A percentile compares a stretch with the other conserved stretches of the same genome.
Conservation (phyloP, 768 basidiomycete species). For the Tylopilus intermedius region DNA sequence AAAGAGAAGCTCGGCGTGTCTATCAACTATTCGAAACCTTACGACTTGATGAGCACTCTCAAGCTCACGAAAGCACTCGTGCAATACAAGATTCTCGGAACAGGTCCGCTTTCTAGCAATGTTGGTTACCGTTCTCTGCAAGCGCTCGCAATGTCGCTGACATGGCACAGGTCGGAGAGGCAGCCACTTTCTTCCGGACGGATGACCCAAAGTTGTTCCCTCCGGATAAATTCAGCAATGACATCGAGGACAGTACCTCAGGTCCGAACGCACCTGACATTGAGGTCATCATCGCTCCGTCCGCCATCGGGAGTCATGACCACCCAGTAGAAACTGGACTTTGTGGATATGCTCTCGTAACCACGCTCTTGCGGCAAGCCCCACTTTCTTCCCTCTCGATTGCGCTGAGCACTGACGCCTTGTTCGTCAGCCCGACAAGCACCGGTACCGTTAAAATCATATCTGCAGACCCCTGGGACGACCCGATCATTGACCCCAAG, state of each 20-base stretch:
- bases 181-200: slow-evolving; percentile 30
- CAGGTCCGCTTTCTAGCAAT: slow-evolving; percentile 51
- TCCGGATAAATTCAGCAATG: slow-evolving; percentile 22
- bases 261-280: slow-evolving; percentile 29
- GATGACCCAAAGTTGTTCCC: slow-evolving; percentile 31
- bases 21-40: slow-evolving; percentile 35
- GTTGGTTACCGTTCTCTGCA: slow-evolving; percentile 29
- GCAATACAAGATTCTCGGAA: slow-evolving; percentile 42
- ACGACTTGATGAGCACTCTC: slow-evolving; percentile 12
- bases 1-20: slow-evolving; percentile 47
- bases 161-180: slow-evolving; percentile 23
- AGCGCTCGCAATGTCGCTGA: background rate
- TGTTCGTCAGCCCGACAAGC: slow-evolving; percentile 38
- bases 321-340: background rate
- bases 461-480: slow-evolving; percentile 38
- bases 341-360: slow-evolving; percentile 18
- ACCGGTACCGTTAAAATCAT: slow-evolving; percentile 37
- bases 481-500: slow-evolving; percentile 43
- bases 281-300: slow-evolving; percentile 22
- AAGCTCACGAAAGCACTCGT: slow-evolving; percentile 32
- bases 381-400: background rate
- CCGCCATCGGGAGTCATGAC: background rate
- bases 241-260: slow-evolving; percentile 29
- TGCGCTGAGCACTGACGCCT: background rate
- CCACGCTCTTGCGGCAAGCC: slow-evolving; percentile 24